Base-by-base conservation (phyloP, 768 basidiomycete genomes). In the Leccinum variicolor region DNA sequence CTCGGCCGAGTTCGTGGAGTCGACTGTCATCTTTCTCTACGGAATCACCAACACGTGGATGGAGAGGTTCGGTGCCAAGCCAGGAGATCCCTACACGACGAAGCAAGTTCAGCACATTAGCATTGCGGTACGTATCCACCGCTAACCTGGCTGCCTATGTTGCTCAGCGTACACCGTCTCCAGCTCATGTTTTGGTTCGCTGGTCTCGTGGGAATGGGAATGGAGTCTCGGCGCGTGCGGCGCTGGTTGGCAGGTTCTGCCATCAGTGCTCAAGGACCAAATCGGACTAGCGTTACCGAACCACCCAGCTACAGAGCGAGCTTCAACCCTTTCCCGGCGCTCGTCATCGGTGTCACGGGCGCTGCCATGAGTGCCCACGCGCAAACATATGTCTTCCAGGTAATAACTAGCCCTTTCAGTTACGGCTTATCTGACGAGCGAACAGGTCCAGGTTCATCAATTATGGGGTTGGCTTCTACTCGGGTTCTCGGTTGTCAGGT, bases 171-270 rank as follows among this genome's bases (percentile, higher is more conserved):
- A 29, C 15, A 34, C 10, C 8, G 8, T 15, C 15, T 56, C 4
- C 59, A 86, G 85, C 81, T 87, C 61, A 94, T 94, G 93, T 97
- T 94, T 73, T 95, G 92, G 85, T 95, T 93, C 65, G 93, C 91
- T 23, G 95, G 96, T 11, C 79, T 92, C 7, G 69, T 94, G 2
- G 94, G 94, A 25, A 90, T 97, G 84, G 85, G 86, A 3, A 82
- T 98, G 58, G 96, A 98, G 74, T 90, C 90, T 9, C 86, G 80
- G 63, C 75, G 73, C 14, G 72, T 94, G 21, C 82, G 92, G 13
- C 77, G 78, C 57, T 92, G 92, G 85, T 77, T 97, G 36, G 84
- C 89, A 1, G 76, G 80, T 6, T 79, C 86, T 0, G 75, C 78
- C 4, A 75, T 80, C 7, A 77, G 81, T 33, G 68, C 75, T 6